Evolutionary conservation across 345 rosid species (phyloP), one percentile per base, ranked within the genome.

Genomic region (Camelina neglecta): DNA sequence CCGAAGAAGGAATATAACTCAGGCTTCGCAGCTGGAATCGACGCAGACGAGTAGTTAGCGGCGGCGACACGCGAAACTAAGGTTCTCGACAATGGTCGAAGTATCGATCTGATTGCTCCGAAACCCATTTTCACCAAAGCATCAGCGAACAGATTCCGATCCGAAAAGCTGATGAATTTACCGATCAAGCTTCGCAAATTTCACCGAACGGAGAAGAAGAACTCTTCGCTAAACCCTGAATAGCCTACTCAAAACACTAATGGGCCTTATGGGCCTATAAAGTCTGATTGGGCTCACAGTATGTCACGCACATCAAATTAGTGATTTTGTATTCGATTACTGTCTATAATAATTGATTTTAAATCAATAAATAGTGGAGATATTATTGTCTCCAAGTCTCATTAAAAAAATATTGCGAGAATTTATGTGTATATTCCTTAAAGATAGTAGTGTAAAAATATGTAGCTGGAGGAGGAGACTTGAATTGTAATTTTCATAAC

Each of bases 61-160:
- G 77, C 57, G 48, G 79, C 57, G 42, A 77, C 16, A 15, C 81
- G 88, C 15, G 88, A 77, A 53, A 51, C 20, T 20, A 85, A 69
- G 55, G 85, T 72, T 82, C 87, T 84, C 31, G 86, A 79, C 0
- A 89, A 67, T 13, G 95, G 86, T 51, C 85, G 85, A 33, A 81
- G 2, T 15, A 86, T 69, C 60, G 81, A 18, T 76, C 86, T 83
- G 6, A 89, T 71, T 36, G 77, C 81, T 9, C 89, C 89, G 23
- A 87, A 83, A 71, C 88, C 85, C 95, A 87, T 83, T 58, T 80
- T 80, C 80, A 71, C 64, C 47, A 74, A 33, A 53, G 79, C 79
- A 77, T 77, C 61, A 68, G 71, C 75, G 29, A 41, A 31, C 41
- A 59, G 68, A 65, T 48, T 64, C 7, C 65, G 62, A 71, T 36